Base-by-base conservation (phyloP, 2,329 filamentous ascomycete genomes). In the Thelonectria olida region DNA sequence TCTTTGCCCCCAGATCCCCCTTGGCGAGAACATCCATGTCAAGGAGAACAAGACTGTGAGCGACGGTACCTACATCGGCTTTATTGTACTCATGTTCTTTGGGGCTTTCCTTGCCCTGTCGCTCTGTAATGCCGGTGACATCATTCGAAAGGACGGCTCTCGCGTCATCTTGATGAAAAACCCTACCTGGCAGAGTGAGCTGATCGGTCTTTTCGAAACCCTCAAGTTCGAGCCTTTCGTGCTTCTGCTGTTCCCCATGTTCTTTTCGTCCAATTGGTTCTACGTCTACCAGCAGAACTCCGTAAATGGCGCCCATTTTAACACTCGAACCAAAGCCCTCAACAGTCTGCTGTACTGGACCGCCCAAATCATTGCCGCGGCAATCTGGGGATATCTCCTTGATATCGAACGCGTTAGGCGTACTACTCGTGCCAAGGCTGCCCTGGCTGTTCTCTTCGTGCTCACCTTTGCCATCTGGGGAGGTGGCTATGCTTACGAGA, bases 131-230 rank as follows among this genome's bases (percentile, higher is more conserved):
- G 91, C 91, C 36, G 85, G 85, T 68, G 85, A 88, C 56, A 86
- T 97, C 64, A 81, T 92, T 66, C 92, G 93, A 63, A 82, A 85
- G 36, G 92, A 97, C 74, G 92, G 92, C 60, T 90, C 90, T 59
- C 85, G 88, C 61, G 88, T 97, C 73, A 93, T 97, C 64, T 79
- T 94, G 64, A 96, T 95, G 91, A 95, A 96, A 82, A 92, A 96
- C 77, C 93, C 93, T 4, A 92, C 91, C 52, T 96, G 92, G 91
- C 87, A 87, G 72, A 89, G 91, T 3, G 93, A 97, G 78, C 77
- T 97, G 63, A 65, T 85, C 17, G 93, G 93, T 56, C 86, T 97
- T 2, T 90, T 84, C 76, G 85, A 96, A 75, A 92, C 91, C 1
- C 79, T 97, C 58, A 79, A 80, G 51, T 83, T 83, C 28, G 90